A percentile compares a stretch with the other conserved stretches of the same genome.
Conservation (phyloP, 176 grass and related monocot genomes). For the Themeda triandra region DNA sequence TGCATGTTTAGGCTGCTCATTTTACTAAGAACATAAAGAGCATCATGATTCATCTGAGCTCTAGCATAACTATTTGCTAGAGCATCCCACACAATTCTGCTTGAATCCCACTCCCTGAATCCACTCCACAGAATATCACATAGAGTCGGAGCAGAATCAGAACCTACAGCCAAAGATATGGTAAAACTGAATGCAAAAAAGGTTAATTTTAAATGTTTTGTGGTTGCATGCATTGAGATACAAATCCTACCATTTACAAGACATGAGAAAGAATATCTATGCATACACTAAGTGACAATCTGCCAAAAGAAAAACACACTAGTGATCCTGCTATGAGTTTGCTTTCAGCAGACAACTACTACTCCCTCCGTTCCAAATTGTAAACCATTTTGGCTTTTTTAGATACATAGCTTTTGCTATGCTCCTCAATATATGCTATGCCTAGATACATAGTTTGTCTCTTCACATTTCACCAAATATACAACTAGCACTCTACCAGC, state of each 20-base stretch:
- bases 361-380: not conserved
- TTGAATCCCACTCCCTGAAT: constrained; percentile 53
- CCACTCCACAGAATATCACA: constrained; percentile 51
- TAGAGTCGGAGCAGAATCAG: constrained; percentile 47
- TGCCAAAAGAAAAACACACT: not conserved
- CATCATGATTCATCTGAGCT: constrained; percentile 66
- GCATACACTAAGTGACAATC: not conserved
- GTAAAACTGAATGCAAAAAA: constrained; percentile 9
- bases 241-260: not conserved
- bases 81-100: constrained; percentile 59
- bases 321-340: not conserved
- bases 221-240: not conserved
- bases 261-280: not conserved
- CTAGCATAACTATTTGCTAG: constrained; percentile 72
- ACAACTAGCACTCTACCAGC: not conserved
- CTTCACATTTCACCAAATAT: not conserved
- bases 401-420: not conserved
- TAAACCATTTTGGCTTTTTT: not conserved
- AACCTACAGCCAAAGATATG: constrained; percentile 37
- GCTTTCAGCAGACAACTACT: not conserved
- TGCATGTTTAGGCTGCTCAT: constrained; percentile 78
- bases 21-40: constrained; percentile 68
- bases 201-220: not conserved
- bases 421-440: not conserved
- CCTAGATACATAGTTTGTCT: not conserved